phyloP scores from a whole-genome alignment of 1,284 basidiomycete species.

The Athelia sp. region DNA sequence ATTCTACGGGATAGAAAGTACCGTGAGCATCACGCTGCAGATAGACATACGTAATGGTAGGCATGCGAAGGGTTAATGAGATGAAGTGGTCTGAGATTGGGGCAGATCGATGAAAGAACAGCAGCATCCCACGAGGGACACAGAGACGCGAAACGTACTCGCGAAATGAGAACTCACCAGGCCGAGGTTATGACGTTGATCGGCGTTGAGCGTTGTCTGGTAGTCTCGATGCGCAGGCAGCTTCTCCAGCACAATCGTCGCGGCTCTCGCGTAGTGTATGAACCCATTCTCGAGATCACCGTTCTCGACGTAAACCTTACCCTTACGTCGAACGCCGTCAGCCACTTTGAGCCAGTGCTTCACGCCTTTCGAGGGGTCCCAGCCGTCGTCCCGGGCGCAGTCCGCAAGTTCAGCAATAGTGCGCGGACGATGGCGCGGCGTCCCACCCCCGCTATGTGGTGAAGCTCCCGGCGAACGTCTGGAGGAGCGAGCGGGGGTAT shows the following conservation, averaged over 20 bases:
- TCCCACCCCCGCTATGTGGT: slow-evolving; percentile 61
- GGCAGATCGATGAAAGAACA: not conserved
- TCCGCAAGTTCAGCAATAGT: slow-evolving; percentile 57
- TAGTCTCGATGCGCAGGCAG: slow-evolving; percentile 55
- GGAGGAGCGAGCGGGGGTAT: not conserved
- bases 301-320: slow-evolving; percentile 32
- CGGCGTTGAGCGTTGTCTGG: slow-evolving; percentile 32
- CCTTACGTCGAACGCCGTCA: slow-evolving; percentile 45
- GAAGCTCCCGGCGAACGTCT: not conserved
- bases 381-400: slow-evolving; percentile 38
- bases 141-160: not conserved
- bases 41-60: slow-evolving; percentile 6
- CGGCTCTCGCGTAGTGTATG: slow-evolving; percentile 53
- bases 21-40: slow-evolving; percentile 1
- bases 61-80: too few relatives aligned
- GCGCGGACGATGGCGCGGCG: slow-evolving; percentile 35
- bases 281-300: slow-evolving; percentile 55
- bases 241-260: slow-evolving; percentile 60
- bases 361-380: slow-evolving; percentile 43
- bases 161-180: slow-evolving; percentile 38
- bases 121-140: not conserved
- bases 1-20: slow-evolving; percentile 37
- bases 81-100: not conserved
- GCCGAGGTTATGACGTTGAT: slow-evolving; percentile 48
- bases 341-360: slow-evolving; percentile 53